A percentile compares a stretch with the other conserved stretches of the same genome.
These are phyloP conservation scores for Cornus suecica DNA, from an alignment of 148 eudicot species.

Conservation along the genomic window DNA sequence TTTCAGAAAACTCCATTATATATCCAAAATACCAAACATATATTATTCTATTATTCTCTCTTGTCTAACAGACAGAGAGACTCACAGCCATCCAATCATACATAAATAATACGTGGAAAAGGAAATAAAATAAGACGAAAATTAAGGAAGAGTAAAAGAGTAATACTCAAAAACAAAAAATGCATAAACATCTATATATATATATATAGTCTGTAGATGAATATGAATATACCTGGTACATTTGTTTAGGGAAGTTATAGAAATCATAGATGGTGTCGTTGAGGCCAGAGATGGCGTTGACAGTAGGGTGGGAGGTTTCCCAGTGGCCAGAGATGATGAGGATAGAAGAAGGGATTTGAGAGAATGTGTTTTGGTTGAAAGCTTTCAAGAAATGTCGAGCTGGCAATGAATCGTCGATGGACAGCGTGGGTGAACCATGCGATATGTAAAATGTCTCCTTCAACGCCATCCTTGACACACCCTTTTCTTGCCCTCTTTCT, in stretches of 20 bases:
- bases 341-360: slow-evolving; percentile 45
- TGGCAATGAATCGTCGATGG: slow-evolving; percentile 62
- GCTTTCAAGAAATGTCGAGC: slow-evolving; percentile 57
- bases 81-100: too few species aligned
- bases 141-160: too few species aligned
- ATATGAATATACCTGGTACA: slow-evolving; percentile 51
- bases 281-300: slow-evolving; percentile 39
- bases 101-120: too few species aligned
- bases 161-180: too few species aligned
- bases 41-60: too few species aligned
- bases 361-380: slow-evolving; percentile 32
- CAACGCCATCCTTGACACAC: slow-evolving; percentile 5
- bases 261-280: slow-evolving; percentile 67
- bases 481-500: too few species aligned
- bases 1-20: too few species aligned
- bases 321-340: slow-evolving; percentile 70
- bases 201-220: not conserved
- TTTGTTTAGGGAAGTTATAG: slow-evolving; percentile 59
- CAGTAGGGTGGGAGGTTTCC: slow-evolving; percentile 61
- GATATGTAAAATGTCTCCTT: slow-evolving; percentile 58
- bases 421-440: slow-evolving; percentile 65
- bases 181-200: too few species aligned
- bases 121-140: too few species aligned
- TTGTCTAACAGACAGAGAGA: too few species aligned
- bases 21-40: too few species aligned